Evolutionary conservation across 768 basidiomycete species (phyloP), one percentile per base, ranked within the genome.

Genomic region (Boletus rubropictus): DNA sequence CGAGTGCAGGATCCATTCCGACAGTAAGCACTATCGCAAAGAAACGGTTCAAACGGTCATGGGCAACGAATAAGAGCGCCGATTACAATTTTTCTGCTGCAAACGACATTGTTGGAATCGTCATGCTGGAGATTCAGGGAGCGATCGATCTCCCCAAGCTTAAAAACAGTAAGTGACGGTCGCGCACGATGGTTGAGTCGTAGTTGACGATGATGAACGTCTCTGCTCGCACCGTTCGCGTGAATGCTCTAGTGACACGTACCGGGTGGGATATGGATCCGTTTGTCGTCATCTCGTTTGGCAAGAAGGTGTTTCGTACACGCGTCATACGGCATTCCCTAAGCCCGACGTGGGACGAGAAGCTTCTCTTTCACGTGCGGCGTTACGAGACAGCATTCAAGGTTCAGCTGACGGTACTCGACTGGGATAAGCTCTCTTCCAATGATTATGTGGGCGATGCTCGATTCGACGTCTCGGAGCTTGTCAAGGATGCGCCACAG

Each of bases 221-320:
- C 18, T 42, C 28, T 46, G 20, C 15, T 43, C 7, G 20, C 12
- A 4, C 20, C 7, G 1, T 12, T 15, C 7, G 9, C 29, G 34
- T 22, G 33, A n/a, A 40, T 32, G 32, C 14, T 29, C 25, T 46
- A 89, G 88, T 90, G 81, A 90, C 84, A 1, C 80, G 86, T 0
- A 88, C 81, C 0, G 89, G 88, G 0, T 93, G 84, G 79, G 94
- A 98, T 62, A 96, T 97, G 93, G 93, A 97, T 58, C 93, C 94
- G 0, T 98, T 97, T 60, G 88, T 90, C 20, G 92, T 99, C 51
- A 79, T 94, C 53, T 91, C 90, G 3, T 99, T 99, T 53, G 90
- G 94, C 25, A 94, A 93, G 72, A 98, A 96, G 64, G 89, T 97
- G 5, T 98, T 98, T 70, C 78, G 94, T 3, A 97, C 94, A 0